These are phyloP conservation scores for Trichoderma sp. DNA, from an alignment of 2,329 filamentous ascomycete species.

Conservation along the genomic window DNA sequence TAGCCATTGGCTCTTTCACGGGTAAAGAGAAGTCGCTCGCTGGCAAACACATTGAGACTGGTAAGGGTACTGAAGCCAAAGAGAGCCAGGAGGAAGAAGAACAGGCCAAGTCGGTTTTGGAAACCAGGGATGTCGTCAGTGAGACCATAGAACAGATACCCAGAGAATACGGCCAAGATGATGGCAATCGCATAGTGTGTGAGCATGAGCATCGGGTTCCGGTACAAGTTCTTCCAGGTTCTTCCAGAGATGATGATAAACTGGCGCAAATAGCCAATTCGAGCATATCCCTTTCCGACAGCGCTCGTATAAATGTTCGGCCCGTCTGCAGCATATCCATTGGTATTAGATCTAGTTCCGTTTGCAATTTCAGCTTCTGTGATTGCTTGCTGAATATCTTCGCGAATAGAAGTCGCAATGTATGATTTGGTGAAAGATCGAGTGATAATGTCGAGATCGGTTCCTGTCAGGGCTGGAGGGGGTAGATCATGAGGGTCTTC, in stretches of 20 bases:
- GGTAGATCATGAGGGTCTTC: conserved; percentile 69
- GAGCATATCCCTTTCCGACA: conserved; percentile 76
- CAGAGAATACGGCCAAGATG: conserved; percentile 86
- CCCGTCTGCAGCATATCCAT: conserved; percentile 47
- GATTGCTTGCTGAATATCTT: conserved; percentile 75
- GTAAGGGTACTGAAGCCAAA: conserved; percentile 97
- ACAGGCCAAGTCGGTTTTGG: conserved; percentile 93
- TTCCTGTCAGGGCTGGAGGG: conserved; percentile 59
- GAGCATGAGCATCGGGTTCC: conserved; percentile 97
- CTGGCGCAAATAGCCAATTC: conserved; percentile 75
- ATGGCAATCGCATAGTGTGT: conserved; percentile 98
- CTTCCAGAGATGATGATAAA: conserved; percentile 86
- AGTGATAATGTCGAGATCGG: conserved; percentile 80
- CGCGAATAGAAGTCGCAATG: conserved; percentile 68
- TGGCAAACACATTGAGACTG: conserved; percentile 87
- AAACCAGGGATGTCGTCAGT: conserved; percentile 96
- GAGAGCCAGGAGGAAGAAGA: conserved; percentile 93
- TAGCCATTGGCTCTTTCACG: conserved; percentile 95
- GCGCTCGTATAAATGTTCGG: conserved; percentile 54
- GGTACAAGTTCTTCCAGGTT: conserved; percentile 96
- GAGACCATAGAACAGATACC: conserved; percentile 92
- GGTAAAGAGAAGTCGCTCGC: conserved; percentile 86
- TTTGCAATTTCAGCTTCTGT: conserved; percentile 65
- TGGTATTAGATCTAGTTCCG: conserved; percentile 53
- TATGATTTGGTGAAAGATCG: conserved; percentile 73